phyloP scores from a whole-genome alignment of 805 yeast genomes.

The Ascoidea tarda region DNA sequence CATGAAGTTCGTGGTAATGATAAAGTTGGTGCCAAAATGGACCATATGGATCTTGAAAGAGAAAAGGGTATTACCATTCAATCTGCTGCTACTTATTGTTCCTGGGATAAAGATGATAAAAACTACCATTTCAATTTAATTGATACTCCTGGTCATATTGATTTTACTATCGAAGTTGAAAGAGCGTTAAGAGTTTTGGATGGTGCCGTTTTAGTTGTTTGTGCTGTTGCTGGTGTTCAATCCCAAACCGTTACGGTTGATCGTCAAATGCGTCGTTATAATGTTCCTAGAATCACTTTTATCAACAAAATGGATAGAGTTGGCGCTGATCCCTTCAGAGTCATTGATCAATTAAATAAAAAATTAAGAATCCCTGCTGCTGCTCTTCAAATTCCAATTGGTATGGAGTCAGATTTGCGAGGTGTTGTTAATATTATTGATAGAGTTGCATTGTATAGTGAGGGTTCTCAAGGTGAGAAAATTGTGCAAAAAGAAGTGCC shows the following conservation, averaged over 20 bases:
- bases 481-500: slow-evolving; percentile 56
- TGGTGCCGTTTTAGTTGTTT: slow-evolving; percentile 96
- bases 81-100: slow-evolving; percentile 96
- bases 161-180: slow-evolving; percentile 97
- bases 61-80: slow-evolving; percentile 98
- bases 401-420: slow-evolving; percentile 68
- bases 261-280: slow-evolving; percentile 96
- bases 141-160: slow-evolving; percentile 98
- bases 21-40: slow-evolving; percentile 98
- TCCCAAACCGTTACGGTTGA: slow-evolving; percentile 98
- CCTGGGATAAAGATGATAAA: slow-evolving; percentile 68
- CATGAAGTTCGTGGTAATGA: slow-evolving; percentile 97
- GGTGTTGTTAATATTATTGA: slow-evolving; percentile 91
- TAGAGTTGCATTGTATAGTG: slow-evolving; percentile 77
- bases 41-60: slow-evolving; percentile 95
- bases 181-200: slow-evolving; percentile 96
- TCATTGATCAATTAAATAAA: slow-evolving; percentile 77
- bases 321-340: slow-evolving; percentile 97
- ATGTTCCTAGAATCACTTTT: slow-evolving; percentile 92
- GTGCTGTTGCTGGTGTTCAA: slow-evolving; percentile 98
- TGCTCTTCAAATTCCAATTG: slow-evolving; percentile 96
- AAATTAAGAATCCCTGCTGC: slow-evolving; percentile 93
- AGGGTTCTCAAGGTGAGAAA: slow-evolving; percentile 80
- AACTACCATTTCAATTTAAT: slow-evolving; percentile 84
- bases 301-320: slow-evolving; percentile 98